phyloP scores from a whole-genome alignment of 495 filamentous ascomycete genomes.

The Umbilicaria muhlenbergii region DNA sequence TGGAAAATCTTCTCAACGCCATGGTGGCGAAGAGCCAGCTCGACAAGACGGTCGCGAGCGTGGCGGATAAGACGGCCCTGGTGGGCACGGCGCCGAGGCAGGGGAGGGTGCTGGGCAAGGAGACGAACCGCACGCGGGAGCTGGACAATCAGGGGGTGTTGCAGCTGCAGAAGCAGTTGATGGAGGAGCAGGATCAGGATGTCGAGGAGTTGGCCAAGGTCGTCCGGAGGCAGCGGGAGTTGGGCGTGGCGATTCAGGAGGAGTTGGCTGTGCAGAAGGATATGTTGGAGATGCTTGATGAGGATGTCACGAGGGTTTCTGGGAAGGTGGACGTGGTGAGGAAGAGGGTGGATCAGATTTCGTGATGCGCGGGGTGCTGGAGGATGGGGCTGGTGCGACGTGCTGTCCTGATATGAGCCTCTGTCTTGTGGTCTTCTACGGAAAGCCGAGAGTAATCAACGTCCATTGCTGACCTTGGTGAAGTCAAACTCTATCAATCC shows the following conservation, averaged over 20 bases:
- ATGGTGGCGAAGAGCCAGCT: slow-evolving; percentile 44
- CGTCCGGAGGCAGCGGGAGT: slow-evolving; percentile 66
- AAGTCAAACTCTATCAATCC: too few relatives aligned
- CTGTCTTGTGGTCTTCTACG: too few relatives aligned
- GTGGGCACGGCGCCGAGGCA: slow-evolving; percentile 20
- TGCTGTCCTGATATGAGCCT: too few relatives aligned
- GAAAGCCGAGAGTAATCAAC: too few relatives aligned
- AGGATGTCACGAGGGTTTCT: slow-evolving; percentile 56
- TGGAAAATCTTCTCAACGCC: slow-evolving; percentile 66
- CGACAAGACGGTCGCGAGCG: slow-evolving; percentile 30
- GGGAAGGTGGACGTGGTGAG: slow-evolving; percentile 72
- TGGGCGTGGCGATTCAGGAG: slow-evolving; percentile 70
- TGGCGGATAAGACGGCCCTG: slow-evolving; percentile 41
- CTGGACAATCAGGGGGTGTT: slow-evolving; percentile 81
- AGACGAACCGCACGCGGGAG: slow-evolving; percentile 78
- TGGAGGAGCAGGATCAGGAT: slow-evolving; percentile 72
- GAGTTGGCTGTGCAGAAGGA: slow-evolving; percentile 77
- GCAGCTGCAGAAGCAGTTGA: slow-evolving; percentile 69
- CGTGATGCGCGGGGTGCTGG: slow-evolving; percentile 18
- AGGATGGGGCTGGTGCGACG: too few relatives aligned
- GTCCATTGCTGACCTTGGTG: too few relatives aligned
- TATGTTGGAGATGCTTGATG: slow-evolving; percentile 58
- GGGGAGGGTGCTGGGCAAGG: slow-evolving; percentile 68
- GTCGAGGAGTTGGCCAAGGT: slow-evolving; percentile 62
- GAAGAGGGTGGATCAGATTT: slow-evolving; percentile 65